A percentile compares a stretch with the other conserved stretches of the same genome.
phyloP scores from a whole-genome alignment of 768 basidiomycete species.

The Tricholoma hemisulphureum region DNA sequence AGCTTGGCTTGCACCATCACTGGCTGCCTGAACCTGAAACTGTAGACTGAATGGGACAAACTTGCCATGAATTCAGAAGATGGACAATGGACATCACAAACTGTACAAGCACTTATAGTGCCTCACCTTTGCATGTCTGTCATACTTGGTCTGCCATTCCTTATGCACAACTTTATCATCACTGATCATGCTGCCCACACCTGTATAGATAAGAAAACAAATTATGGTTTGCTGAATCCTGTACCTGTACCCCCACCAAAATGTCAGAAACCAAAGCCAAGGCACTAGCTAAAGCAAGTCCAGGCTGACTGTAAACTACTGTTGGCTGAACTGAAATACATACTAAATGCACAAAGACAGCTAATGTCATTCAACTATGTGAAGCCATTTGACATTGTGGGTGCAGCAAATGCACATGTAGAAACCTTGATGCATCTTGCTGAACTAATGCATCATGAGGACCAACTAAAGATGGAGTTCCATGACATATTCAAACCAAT shows the following conservation, averaged over 20 bases:
- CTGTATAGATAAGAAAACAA: background rate
- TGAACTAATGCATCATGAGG: background rate
- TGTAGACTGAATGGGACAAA: background rate
- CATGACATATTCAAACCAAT: constrained; percentile 8
- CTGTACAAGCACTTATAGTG: background rate
- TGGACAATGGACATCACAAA: background rate
- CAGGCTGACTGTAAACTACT: background rate
- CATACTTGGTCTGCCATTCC: background rate
- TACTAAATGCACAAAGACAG: background rate
- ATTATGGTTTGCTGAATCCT: background rate
- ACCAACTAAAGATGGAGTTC: background rate
- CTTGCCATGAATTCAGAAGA: background rate
- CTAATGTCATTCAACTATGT: too few species aligned
- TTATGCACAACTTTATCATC: background rate
- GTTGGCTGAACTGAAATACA: background rate
- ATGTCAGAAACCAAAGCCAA: background rate
- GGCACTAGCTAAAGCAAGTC: background rate
- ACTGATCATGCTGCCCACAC: background rate
- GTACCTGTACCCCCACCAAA: background rate
- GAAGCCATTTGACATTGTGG: constrained; percentile 14
- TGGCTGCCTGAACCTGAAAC: background rate
- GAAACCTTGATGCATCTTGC: too few species aligned
- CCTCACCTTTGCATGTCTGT: background rate
- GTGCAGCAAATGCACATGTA: constrained; percentile 15
- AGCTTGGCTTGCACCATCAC: background rate